Evolutionary conservation across 768 basidiomycete species (phyloP).

Genomic region (Naganishia vaughanmartiniae): DNA sequence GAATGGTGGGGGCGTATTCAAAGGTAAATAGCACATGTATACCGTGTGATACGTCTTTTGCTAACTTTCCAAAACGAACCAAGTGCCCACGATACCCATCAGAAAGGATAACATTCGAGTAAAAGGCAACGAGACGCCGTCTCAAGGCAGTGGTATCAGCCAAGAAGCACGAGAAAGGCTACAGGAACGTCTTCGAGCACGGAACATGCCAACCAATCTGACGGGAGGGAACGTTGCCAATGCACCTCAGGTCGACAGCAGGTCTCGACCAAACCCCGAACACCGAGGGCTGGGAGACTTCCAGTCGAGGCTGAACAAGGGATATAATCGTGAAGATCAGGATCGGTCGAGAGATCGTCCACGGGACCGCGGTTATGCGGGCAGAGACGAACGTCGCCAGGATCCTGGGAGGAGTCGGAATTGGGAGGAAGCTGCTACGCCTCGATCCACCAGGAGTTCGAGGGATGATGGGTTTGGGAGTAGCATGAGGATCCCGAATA

Average conservation of each 20-base stretch:
- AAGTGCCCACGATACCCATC: slow-evolving; percentile 76
- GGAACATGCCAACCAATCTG: slow-evolving; percentile 60
- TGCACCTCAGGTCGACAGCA: slow-evolving; percentile 19
- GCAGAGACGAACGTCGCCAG: slow-evolving; percentile 57
- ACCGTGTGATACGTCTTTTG: not conserved
- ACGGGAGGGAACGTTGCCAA: slow-evolving; percentile 16
- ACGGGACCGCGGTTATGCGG: slow-evolving; percentile 58
- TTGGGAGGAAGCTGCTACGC: slow-evolving; percentile 51
- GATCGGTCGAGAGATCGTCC: slow-evolving; percentile 56
- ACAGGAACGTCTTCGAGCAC: slow-evolving; percentile 70
- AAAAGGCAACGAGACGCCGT: slow-evolving; percentile 85
- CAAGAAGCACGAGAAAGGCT: slow-evolving; percentile 67
- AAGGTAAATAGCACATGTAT: slow-evolving; percentile 60
- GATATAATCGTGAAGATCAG: slow-evolving; percentile 55
- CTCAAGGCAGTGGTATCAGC: slow-evolving; percentile 84
- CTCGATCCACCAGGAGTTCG: slow-evolving; percentile 39
- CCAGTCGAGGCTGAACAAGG: slow-evolving; percentile 83
- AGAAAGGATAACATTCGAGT: slow-evolving; percentile 64
- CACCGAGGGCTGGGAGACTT: slow-evolving; percentile 87
- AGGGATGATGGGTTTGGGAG: slow-evolving; percentile 58
- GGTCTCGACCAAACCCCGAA: slow-evolving; percentile 39
- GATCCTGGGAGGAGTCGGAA: slow-evolving; percentile 34
- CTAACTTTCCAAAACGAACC: not conserved
- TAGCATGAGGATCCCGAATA: slow-evolving; percentile 84
- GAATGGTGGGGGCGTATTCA: slow-evolving; percentile 68